Evolutionary conservation across 176 grass and related monocot species (phyloP).

Genomic region (Lolium perenne): DNA sequence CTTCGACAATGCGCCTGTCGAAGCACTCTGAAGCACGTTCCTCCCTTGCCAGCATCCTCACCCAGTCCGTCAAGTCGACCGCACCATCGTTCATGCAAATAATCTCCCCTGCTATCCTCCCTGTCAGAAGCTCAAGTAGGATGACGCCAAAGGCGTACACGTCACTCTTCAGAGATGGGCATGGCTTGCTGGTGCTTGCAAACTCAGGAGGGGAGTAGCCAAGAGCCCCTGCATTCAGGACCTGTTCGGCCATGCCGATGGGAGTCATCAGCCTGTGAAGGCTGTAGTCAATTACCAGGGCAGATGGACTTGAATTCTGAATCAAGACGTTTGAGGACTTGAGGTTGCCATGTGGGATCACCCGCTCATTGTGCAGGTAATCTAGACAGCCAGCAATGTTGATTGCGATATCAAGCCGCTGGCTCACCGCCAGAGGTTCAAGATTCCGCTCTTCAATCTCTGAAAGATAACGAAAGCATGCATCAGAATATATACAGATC

Average conservation of each 20-base stretch:
- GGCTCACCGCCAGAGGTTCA: slow-evolving; percentile 52
- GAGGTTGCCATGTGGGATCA: slow-evolving; percentile 91
- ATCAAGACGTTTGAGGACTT: slow-evolving; percentile 83
- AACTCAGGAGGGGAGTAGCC: slow-evolving; percentile 92
- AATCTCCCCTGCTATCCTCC: slow-evolving; percentile 78
- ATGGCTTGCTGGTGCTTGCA: slow-evolving; percentile 83
- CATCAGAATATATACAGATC: slow-evolving; percentile 22
- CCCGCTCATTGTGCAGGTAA: slow-evolving; percentile 78
- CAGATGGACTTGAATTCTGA: slow-evolving; percentile 45
- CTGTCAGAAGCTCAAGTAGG: slow-evolving; percentile 83
- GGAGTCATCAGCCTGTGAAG: slow-evolving; percentile 82
- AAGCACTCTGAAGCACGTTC: slow-evolving; percentile 76
- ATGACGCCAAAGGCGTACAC: slow-evolving; percentile 91
- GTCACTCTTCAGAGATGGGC: slow-evolving; percentile 85
- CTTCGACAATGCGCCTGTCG: slow-evolving; percentile 50
- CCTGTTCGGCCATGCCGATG: slow-evolving; percentile 69
- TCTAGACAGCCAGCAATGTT: slow-evolving; percentile 70
- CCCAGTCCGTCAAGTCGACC: slow-evolving; percentile 92
- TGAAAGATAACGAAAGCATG: slow-evolving; percentile 45
- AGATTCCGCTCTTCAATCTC: slow-evolving; percentile 70
- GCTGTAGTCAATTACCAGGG: slow-evolving; percentile 77
- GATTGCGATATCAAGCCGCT: slow-evolving; percentile 63
- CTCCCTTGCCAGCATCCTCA: slow-evolving; percentile 71
- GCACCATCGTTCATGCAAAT: slow-evolving; percentile 69
- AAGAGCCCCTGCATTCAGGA: slow-evolving; percentile 73